Evolutionary conservation across 2,329 filamentous ascomycete species (phyloP).

Genomic region (Trichoderma afroharzianum): DNA sequence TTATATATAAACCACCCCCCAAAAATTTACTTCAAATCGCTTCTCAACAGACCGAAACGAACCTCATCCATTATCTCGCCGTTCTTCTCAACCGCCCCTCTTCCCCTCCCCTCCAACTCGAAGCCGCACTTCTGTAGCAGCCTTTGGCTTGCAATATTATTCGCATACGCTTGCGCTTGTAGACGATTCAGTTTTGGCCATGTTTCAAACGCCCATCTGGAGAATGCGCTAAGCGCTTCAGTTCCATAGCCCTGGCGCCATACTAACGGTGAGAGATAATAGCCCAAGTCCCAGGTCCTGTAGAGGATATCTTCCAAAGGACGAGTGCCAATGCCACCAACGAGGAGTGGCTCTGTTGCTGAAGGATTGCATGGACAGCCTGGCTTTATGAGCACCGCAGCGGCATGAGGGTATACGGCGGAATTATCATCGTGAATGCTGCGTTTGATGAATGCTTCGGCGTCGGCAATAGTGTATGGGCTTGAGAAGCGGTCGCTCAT

Average conservation of each 20-base stretch:
- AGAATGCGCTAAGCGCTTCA: constrained; percentile 38
- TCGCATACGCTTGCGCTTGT: constrained; percentile 28
- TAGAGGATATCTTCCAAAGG: constrained; percentile 37
- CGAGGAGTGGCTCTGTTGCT: constrained; percentile 23
- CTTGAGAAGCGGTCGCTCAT: constrained; percentile 45
- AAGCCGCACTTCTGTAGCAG: constrained; percentile 38
- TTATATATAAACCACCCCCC: neutral
- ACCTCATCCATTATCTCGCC: constrained; percentile 37
- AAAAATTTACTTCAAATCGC: constrained; percentile 26
- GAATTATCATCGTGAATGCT: constrained; percentile 18
- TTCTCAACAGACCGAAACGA: constrained; percentile 38
- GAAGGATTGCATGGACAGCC: constrained; percentile 27
- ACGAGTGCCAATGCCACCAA: constrained; percentile 42
- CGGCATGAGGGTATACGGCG: constrained; percentile 27
- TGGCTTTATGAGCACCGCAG: constrained; percentile 36
- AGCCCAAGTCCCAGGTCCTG: constrained; percentile 47
- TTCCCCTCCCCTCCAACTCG: constrained; percentile 40
- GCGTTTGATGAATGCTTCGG: constrained; percentile 35
- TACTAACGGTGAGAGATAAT: constrained; percentile 41
- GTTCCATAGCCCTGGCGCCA: constrained; percentile 47
- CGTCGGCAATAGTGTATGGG: constrained; percentile 43
- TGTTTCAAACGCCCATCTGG: constrained; percentile 42
- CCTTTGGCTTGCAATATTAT: constrained; percentile 40
- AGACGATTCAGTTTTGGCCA: constrained; percentile 35
- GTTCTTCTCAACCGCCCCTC: constrained; percentile 41